phyloP scores from a whole-genome alignment of 1,284 basidiomycete genomes.

The Moniliophthora roreri region DNA sequence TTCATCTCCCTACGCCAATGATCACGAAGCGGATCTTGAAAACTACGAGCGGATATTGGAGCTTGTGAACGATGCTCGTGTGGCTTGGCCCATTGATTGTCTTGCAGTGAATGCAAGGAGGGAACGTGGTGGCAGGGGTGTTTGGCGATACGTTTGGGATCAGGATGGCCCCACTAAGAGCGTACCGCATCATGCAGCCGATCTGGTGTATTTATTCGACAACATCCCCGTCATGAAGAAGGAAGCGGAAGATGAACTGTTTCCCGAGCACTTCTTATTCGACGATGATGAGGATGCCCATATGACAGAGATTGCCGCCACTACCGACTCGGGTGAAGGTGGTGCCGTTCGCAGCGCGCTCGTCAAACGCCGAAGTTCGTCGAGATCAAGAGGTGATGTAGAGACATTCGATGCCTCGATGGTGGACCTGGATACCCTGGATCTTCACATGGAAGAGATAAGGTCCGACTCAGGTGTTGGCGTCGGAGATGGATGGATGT shows the following conservation, averaged over 20 bases:
- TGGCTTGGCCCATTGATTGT: slow-evolving; percentile 74
- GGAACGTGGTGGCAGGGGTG: slow-evolving; percentile 50
- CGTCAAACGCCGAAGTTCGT: background rate
- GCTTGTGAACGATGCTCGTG: slow-evolving; percentile 67
- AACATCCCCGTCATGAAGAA: slow-evolving; percentile 43
- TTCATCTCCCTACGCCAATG: slow-evolving; percentile 43
- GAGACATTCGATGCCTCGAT: slow-evolving; percentile 7
- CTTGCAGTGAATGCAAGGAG: slow-evolving; percentile 47
- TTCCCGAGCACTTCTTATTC: slow-evolving; percentile 35
- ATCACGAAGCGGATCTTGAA: slow-evolving; percentile 41
- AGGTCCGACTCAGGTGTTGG: slow-evolving; percentile 1
- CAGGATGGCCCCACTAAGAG: slow-evolving; percentile 68
- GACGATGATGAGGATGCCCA: slow-evolving; percentile 35
- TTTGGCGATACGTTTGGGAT: slow-evolving; percentile 78
- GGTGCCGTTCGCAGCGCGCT: slow-evolving; percentile 10
- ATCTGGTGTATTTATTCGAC: slow-evolving; percentile 76
- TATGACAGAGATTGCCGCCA: slow-evolving; percentile 24
- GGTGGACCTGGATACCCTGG: slow-evolving; percentile 25
- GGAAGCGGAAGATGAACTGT: slow-evolving; percentile 18
- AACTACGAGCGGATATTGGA: slow-evolving; percentile 66
- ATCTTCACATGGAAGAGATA: slow-evolving; percentile 22
- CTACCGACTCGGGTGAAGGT: slow-evolving; percentile 14
- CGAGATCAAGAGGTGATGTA: slow-evolving; percentile 2
- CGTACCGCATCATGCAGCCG: slow-evolving; percentile 64
- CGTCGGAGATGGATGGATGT: slow-evolving; percentile 42